Evolutionary conservation across 1,139 yeast genomes (phyloP).

Genomic region (Pichia sp.): DNA sequence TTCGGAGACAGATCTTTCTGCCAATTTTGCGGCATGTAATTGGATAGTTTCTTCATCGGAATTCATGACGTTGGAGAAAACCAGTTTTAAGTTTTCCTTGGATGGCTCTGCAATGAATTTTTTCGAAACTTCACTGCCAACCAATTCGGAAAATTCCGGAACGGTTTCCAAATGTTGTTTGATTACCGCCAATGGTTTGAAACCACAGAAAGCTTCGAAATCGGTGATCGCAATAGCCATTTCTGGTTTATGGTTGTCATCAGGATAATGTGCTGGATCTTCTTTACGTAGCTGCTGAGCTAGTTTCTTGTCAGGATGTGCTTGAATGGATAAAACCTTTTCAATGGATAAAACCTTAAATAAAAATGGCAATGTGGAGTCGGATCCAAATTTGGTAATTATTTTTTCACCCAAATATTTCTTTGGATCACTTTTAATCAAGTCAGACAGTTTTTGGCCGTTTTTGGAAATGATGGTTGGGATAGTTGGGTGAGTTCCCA

Average conservation of each 20-base stretch:
- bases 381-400: slow-evolving; percentile 57
- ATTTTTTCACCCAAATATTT: slow-evolving; percentile 49
- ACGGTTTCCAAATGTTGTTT: slow-evolving; percentile 56
- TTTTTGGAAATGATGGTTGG: slow-evolving; percentile 65
- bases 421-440: slow-evolving; percentile 54
- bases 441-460: slow-evolving; percentile 47
- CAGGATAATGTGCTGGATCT: slow-evolving; percentile 95
- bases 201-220: slow-evolving; percentile 97
- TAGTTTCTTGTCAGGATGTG: slow-evolving; percentile 89
- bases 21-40: slow-evolving; percentile 50
- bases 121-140: slow-evolving; percentile 51
- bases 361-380: slow-evolving; percentile 75
- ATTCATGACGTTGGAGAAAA: slow-evolving; percentile 80
- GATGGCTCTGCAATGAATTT: slow-evolving; percentile 31
- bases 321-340: slow-evolving; percentile 91
- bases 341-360: slow-evolving; percentile 90
- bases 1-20: slow-evolving; percentile 45
- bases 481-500: slow-evolving; percentile 95
- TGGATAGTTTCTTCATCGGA: slow-evolving; percentile 50
- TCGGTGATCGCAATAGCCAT: slow-evolving; percentile 97
- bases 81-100: slow-evolving; percentile 57
- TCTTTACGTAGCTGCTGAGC: slow-evolving; percentile 67
- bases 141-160: slow-evolving; percentile 67
- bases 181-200: slow-evolving; percentile 80
- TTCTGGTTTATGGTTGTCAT: slow-evolving; percentile 97